Conservation (phyloP, 345 rosid genomes). For the Jatropha curcas region DNA sequence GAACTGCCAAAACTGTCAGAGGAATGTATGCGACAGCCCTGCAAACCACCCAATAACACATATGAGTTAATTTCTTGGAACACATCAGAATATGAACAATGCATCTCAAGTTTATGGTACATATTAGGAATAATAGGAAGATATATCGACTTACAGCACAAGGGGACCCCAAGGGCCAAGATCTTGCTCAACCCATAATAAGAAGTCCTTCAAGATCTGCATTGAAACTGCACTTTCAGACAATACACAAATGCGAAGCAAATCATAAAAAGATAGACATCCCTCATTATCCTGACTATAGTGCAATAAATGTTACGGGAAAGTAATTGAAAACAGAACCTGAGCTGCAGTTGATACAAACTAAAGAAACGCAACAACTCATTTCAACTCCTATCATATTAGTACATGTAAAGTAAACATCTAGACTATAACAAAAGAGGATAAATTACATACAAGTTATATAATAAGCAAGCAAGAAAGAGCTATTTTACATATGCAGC, state of each 20-base stretch:
- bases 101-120: too few species aligned
- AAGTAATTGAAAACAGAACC: background rate
- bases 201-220: conserved; percentile 91
- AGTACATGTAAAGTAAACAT: background rate
- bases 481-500: background rate
- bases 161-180: conserved; percentile 99
- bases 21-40: conserved; percentile 97
- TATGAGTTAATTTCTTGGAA: conserved; percentile 6
- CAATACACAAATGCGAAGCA: conserved; percentile 9
- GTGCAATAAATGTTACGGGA: background rate
- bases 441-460: background rate
- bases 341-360: background rate
- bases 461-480: background rate
- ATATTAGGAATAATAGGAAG: background rate
- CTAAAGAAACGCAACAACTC: conserved; percentile 4
- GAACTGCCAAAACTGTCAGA: conserved; percentile 94
- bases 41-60: conserved; percentile 27
- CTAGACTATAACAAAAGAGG: background rate
- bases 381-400: background rate
- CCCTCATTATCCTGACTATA: background rate
- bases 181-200: conserved; percentile 90
- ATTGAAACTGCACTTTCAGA: conserved; percentile 21
- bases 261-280: background rate
- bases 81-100: background rate
- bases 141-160: conserved; percentile 64